A percentile compares a stretch with the other conserved stretches of the same genome.
These are phyloP conservation scores for Cyanidioschyzon merolae DNA, from an alignment of 23 red algal species.

Conservation along the genomic window DNA sequence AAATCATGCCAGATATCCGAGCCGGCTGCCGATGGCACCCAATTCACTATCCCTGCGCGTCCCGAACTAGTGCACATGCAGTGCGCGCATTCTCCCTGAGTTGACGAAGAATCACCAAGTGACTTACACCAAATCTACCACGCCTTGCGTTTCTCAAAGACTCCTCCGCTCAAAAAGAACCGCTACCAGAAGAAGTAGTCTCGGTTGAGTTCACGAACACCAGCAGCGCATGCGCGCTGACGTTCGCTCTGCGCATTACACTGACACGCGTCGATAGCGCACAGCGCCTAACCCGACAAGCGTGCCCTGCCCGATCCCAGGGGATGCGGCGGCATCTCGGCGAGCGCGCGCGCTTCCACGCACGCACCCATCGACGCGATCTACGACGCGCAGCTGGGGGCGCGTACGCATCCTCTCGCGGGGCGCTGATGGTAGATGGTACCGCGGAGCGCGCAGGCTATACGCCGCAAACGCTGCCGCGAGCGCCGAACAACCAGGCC, in stretches of 20 bases:
- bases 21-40: too few species aligned
- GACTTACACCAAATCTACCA: too few species aligned
- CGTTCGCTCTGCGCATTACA: background rate
- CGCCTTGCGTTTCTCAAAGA: too few species aligned
- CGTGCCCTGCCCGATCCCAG: background rate
- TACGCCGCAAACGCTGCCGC: too few species aligned
- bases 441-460: too few species aligned
- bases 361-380: background rate
- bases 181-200: background rate
- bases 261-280: background rate
- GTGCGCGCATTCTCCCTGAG: too few species aligned
- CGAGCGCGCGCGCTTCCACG: background rate
- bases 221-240: background rate
- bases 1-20: too few species aligned
- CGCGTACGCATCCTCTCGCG: background rate
- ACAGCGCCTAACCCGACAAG: background rate
- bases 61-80: too few species aligned
- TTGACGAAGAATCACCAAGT: too few species aligned
- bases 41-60: too few species aligned
- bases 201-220: background rate
- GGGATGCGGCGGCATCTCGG: background rate
- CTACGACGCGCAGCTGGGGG: background rate
- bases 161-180: background rate
- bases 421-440: too few species aligned
- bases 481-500: too few species aligned